A percentile compares a stretch with the other conserved stretches of the same genome.
These are phyloP conservation scores for Ustilago loliicola DNA, from an alignment of 1,284 basidiomycete species.

Conservation along the genomic window DNA sequence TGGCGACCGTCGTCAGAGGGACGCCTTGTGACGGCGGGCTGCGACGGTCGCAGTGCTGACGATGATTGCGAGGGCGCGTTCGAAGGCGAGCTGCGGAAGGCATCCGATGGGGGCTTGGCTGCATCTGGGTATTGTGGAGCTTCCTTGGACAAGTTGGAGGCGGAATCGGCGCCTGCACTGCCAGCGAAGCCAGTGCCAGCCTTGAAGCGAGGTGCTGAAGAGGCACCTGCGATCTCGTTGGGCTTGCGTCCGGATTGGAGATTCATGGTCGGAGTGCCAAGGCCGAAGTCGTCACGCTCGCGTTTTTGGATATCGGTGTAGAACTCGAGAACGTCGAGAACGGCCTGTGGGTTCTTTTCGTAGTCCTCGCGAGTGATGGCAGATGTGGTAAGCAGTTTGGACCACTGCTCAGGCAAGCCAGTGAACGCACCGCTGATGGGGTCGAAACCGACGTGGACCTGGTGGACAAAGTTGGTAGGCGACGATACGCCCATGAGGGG, in stretches of 20 bases:
- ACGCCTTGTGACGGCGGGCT: slow-evolving; percentile 27
- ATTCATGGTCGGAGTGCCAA: slow-evolving; percentile 68
- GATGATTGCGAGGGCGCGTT: slow-evolving; percentile 9
- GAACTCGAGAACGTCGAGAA: slow-evolving; percentile 96
- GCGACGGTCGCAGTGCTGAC: slow-evolving; percentile 31
- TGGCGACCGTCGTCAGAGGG: slow-evolving; percentile 49
- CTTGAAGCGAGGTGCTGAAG: slow-evolving; percentile 50
- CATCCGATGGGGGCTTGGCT: slow-evolving; percentile 43
- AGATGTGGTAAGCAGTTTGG: slow-evolving; percentile 91
- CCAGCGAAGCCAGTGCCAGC: slow-evolving; percentile 58
- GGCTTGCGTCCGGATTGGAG: slow-evolving; percentile 62
- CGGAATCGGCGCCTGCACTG: slow-evolving; percentile 41
- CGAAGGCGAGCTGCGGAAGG: slow-evolving; percentile 40
- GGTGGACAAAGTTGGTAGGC: slow-evolving; percentile 97
- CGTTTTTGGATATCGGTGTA: slow-evolving; percentile 97
- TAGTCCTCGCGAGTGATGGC: slow-evolving; percentile 98
- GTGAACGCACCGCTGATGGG: slow-evolving; percentile 93
- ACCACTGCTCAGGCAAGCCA: slow-evolving; percentile 97
- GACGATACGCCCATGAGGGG: slow-evolving; percentile 92
- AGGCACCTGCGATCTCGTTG: slow-evolving; percentile 36
- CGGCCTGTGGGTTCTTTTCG: slow-evolving; percentile 94
- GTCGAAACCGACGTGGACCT: slow-evolving; percentile 98
- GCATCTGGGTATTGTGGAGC: slow-evolving; percentile 35
- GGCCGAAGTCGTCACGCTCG: slow-evolving; percentile 80
- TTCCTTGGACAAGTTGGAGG: slow-evolving; percentile 34